Percentiles rank a stretch among this genome's conserved stretches.
These are phyloP conservation scores for Erythrophleum fordii DNA, from an alignment of 306 rosid genomes.

Conservation along the genomic window DNA sequence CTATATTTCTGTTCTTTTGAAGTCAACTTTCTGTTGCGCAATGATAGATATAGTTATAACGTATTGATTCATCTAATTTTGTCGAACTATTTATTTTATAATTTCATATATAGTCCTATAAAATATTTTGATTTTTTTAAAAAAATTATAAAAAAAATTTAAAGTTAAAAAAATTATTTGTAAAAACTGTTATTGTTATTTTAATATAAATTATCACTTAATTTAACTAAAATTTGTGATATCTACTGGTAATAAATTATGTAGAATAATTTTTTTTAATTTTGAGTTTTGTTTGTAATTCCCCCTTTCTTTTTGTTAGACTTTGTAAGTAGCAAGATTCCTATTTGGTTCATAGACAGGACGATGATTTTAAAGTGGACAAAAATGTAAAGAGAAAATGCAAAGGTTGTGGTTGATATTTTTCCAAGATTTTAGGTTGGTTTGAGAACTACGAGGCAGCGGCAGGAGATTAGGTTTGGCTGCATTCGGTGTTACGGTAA, in stretches of 20 bases:
- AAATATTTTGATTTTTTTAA: no score
- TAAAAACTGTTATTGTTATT: no score
- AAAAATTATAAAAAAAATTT: no score
- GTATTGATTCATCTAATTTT: conserved; percentile 18
- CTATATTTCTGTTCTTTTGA: conserved; percentile 28
- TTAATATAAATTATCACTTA: no score
- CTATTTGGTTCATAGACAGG: neutral
- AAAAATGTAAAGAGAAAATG: neutral
- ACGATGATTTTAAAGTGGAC: neutral
- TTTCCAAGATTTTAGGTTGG: conserved; percentile 44
- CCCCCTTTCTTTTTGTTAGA: neutral
- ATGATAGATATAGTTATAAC: conserved; percentile 32
- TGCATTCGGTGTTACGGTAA: conserved; percentile 18
- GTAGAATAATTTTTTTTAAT: no score
- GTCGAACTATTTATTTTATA: neutral
- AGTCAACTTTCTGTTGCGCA: conserved; percentile 49
- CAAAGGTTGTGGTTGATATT: conserved; percentile 23
- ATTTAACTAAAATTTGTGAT: no score
- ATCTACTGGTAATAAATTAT: no score
- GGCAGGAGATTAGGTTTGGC: neutral
- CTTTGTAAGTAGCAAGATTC: neutral
- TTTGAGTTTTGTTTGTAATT: no score
- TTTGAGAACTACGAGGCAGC: conserved; percentile 44
- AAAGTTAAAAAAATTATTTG: no score
- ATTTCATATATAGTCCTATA: neutral